Conservation (phyloP, 192 early-diverging fungal species). For the Kickxella alabastrina region DNA sequence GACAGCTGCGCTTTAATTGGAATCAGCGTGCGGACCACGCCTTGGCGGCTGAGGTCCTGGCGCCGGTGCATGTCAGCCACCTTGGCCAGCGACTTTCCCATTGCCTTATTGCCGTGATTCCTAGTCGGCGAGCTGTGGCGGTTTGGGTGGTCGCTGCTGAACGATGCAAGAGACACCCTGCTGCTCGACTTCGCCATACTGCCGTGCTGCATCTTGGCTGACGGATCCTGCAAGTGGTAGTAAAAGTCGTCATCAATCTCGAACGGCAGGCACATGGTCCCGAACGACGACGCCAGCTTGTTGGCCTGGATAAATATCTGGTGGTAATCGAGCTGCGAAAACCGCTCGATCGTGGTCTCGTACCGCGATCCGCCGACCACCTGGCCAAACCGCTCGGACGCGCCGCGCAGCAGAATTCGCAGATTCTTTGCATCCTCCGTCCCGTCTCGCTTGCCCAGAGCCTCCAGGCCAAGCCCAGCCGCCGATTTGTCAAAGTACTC, state of each 20-base stretch:
- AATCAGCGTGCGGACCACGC: conserved; percentile 6
- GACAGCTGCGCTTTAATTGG: conserved; percentile 22
- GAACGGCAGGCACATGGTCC: conserved; percentile 44
- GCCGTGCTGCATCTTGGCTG: conserved; percentile 17
- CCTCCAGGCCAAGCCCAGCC: conserved; percentile 11
- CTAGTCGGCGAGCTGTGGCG: neutral
- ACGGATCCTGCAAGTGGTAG: conserved; percentile 16
- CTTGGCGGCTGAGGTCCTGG: conserved; percentile 4
- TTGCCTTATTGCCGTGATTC: too few species aligned
- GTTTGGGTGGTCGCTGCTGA: conserved; percentile 5
- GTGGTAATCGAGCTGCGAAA: conserved; percentile 41
- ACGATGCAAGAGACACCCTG: conserved; percentile 5
- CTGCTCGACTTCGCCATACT: conserved; percentile 24
- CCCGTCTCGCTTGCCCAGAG: neutral
- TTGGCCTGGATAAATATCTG: conserved; percentile 19
- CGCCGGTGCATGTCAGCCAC: conserved; percentile 17
- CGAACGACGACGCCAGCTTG: conserved; percentile 25
- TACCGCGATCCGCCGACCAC: conserved; percentile 39
- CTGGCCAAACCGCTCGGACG: conserved; percentile 20
- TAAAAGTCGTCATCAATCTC: conserved; percentile 35
- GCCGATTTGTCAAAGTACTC: conserved; percentile 19
- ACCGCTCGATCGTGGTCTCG: conserved; percentile 37
- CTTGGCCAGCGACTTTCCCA: conserved; percentile 5
- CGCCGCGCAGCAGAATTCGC: conserved; percentile 3
- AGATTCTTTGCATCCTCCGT: conserved; percentile 3